Base-by-base conservation (phyloP, 164 flowering plant genomes). In the Warburgia ugandensis region DNA sequence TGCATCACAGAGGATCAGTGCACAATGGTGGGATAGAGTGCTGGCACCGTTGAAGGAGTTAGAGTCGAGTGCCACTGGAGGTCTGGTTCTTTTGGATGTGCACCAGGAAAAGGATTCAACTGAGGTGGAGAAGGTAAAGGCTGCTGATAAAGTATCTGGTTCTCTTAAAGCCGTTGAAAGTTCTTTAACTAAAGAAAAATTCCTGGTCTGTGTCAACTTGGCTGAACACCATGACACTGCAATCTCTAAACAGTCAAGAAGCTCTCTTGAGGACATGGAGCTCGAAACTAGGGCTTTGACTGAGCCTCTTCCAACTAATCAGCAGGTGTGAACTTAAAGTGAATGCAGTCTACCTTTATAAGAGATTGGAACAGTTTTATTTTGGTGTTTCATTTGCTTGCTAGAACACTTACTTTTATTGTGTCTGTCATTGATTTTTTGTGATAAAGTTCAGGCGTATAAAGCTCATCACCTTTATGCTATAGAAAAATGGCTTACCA, bases 221-320 rank as follows among this genome's bases (percentile, higher is more conserved):
- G 39, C 56, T 36, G 50, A 28, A 38, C 44, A 38, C 21, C 38
- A 38, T 27, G 54, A 30, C 9, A 23, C 48, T 47, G 30, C 13
- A n/a, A 57, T 49, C 44, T 41, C 37, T 54, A 54, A 54, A 61
- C 51, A 60, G 68, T 31, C n/a, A n/a, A 71, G 90, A 60, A 73
- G 62, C 59, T 56, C 71, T 54, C 75, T 92, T 46, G 98, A 92
- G 71, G 98, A 92, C 56, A 72, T 88, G 82, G 98, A 92, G 69
- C 73, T 92, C 60, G 86, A 78, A 64, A 88, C 94, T 39, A 77
- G 82, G 66, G 96, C 95, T 29, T 69, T 92, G 52, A 85, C 94
- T 35, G 98, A 92, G 64, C 96, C 98, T 50, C 96, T 92, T 73
- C 98, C 98, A 21, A 83, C 91, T 27, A 88, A 81, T 69, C 98